Evolutionary conservation across 2,329 filamentous ascomycete species (phyloP), one percentile per base, ranked within the genome.

Genomic region (Cladosporium sp.): DNA sequence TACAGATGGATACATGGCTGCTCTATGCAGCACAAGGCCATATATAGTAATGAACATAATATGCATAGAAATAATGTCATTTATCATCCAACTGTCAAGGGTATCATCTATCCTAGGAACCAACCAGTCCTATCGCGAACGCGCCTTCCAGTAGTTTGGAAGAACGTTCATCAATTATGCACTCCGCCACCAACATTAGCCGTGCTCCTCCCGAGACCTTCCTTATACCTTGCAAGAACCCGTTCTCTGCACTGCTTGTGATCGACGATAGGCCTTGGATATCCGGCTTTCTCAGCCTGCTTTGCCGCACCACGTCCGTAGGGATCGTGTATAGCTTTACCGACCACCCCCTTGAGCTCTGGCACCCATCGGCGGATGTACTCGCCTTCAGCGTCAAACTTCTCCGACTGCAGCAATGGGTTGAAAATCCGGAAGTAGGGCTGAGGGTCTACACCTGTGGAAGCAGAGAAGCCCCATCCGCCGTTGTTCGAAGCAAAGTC

Each of bases 341-440:
- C 86, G 66, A 82, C 70, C 2, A 93, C 73, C 0, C 73, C 80
- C 22, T 75, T 78, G 61, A 96, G 75, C 75, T 96, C 92, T 0
- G 86, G 86, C 9, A 96, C 79, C 91, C 91, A 96, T 59, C 84
- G 84, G 39, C 88, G 81, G 58, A 96, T 95, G 71, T 93, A 96
- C 20, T 85, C 84, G 0, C 91, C 92, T 0, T 88, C 79, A 0
- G 82, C 77, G 69, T 96, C 92, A 66, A 95, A 96, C 73, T 88
- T 92, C 78, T 94, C 89, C 66, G 88, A 91, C 76, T 96, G 92
- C 19, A 90, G 75, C 45, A 91, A 71, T 0, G 92, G 92, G 67
- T 95, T 96, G 75, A 96, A 96, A 54, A 96, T 89, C 6, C 91
- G 82, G 63, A 96, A 96, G 70, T 95, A 96, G 0, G 92, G 91